Evolutionary conservation across 2,329 filamentous ascomycete genomes (phyloP), one percentile per base, ranked within the genome.

Genomic region (Diplodia corticola): DNA sequence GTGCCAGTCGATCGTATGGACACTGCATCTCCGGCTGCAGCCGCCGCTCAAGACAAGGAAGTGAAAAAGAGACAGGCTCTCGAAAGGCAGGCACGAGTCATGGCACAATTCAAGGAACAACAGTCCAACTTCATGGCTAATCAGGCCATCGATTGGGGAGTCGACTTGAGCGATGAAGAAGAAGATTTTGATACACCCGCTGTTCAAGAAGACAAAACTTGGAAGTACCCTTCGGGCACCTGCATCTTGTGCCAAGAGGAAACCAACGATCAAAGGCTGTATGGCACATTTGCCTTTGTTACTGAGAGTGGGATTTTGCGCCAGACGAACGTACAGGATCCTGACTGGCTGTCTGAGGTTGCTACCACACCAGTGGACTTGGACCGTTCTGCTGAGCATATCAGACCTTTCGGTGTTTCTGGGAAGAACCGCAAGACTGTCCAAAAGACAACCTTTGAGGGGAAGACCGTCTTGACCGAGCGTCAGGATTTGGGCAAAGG

Each of bases 211-310:
- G 85, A 88, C 74, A 92, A 90, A 71, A 85, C 87, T 51, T 96
- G 93, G 88, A 95, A 93, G 74, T 99, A 96, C 75, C 95, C 96
- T 1, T 87, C 88, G 26, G 95, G 93, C 17, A 96, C 93, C 26
- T 99, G 95, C 76, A 97, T 99, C 64, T 82, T 98, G 17, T 99
- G 95, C 74, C 95, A 98, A 77, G 96, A 99, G 79, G 93, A 97
- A 71, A 95, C 92, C 2, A 93, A 94, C 71, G 94, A 98, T 69
- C 89, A 89, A 13, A 87, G 89, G 48, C 84, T 98, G 0, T 98
- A 96, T 75, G 95, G 95, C 67, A 97, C 94, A 0, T 98, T 99
- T 80, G 92, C 92, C 2, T 88, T 96, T 71, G 85, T 99, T 67
- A 91, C 88, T 22, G 89, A 97, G 73, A 98, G 93, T 74, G 88